These are phyloP conservation scores for Sarocladium kiliense DNA, from an alignment of 2,329 filamentous ascomycete genomes.

Conservation along the genomic window DNA sequence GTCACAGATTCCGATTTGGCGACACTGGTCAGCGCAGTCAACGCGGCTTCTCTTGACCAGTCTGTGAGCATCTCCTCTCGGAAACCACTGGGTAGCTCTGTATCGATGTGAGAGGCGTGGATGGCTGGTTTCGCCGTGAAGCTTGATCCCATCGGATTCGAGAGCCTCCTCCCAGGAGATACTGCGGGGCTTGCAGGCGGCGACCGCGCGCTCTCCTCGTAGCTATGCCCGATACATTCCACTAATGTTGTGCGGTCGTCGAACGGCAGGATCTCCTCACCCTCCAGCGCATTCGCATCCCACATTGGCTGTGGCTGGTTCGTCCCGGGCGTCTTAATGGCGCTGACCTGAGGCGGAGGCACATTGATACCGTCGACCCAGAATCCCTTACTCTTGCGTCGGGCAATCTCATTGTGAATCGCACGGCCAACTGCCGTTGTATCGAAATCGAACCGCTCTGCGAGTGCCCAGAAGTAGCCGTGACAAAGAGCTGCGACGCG, in stretches of 20 bases:
- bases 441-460: constrained; percentile 73
- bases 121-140: constrained; percentile 32
- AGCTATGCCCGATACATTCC: constrained; percentile 67
- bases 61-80: constrained; percentile 71
- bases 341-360: constrained; percentile 60
- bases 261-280: constrained; percentile 66
- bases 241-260: constrained; percentile 68
- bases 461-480: constrained; percentile 80
- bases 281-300: constrained; percentile 50
- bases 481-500: constrained; percentile 80
- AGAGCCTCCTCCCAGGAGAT: constrained; percentile 62
- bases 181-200: constrained; percentile 64
- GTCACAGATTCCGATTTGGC: constrained; percentile 70
- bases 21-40: constrained; percentile 62
- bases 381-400: constrained; percentile 66
- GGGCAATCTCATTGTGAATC: constrained; percentile 70
- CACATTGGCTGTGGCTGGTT: constrained; percentile 36
- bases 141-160: constrained; percentile 52
- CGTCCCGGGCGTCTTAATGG: constrained; percentile 49
- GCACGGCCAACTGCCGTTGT: constrained; percentile 61
- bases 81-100: constrained; percentile 60
- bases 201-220: constrained; percentile 56
- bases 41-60: constrained; percentile 73
- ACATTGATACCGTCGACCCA: constrained; percentile 74
- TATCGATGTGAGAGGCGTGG: constrained; percentile 26